Conservation (phyloP, 495 filamentous ascomycete species). For the Cercophora scortea region DNA sequence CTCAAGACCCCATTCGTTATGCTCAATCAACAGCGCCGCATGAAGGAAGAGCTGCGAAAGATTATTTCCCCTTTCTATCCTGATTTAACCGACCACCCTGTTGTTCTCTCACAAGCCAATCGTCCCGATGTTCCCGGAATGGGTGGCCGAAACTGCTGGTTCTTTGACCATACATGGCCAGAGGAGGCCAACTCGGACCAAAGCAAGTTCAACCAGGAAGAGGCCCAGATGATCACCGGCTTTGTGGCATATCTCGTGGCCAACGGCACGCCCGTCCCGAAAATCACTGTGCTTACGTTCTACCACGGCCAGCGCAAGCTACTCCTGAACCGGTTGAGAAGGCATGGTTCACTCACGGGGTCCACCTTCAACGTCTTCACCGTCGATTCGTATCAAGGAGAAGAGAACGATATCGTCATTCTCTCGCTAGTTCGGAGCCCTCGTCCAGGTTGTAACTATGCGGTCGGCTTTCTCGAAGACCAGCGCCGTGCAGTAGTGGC, state of each 20-base stretch:
- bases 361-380: constrained; percentile 62
- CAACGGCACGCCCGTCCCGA: constrained; percentile 48
- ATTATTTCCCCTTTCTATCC: constrained; percentile 60
- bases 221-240: constrained; percentile 69
- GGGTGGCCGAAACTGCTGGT: constrained; percentile 59
- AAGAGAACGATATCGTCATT: constrained; percentile 83
- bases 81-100: constrained; percentile 58
- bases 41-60: constrained; percentile 59
- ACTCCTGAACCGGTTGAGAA: constrained; percentile 46
- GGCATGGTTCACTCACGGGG: constrained; percentile 40
- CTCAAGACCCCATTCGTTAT: constrained; percentile 57
- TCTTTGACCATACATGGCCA: constrained; percentile 63
- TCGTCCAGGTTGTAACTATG: constrained; percentile 6
- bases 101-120: constrained; percentile 40
- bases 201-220: constrained; percentile 64
- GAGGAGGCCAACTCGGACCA: constrained; percentile 58
- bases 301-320: constrained; percentile 79
- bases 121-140: constrained; percentile 69
- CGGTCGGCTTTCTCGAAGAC: constrained; percentile 65
- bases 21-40: constrained; percentile 62
- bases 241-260: constrained; percentile 66
- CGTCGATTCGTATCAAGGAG: constrained; percentile 90
- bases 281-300: constrained; percentile 84
- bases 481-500: constrained; percentile 82
- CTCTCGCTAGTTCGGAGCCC: constrained; percentile 75